Base-by-base conservation (phyloP, 2,329 filamentous ascomycete genomes). In the Xylariomycetidae sp. region DNA sequence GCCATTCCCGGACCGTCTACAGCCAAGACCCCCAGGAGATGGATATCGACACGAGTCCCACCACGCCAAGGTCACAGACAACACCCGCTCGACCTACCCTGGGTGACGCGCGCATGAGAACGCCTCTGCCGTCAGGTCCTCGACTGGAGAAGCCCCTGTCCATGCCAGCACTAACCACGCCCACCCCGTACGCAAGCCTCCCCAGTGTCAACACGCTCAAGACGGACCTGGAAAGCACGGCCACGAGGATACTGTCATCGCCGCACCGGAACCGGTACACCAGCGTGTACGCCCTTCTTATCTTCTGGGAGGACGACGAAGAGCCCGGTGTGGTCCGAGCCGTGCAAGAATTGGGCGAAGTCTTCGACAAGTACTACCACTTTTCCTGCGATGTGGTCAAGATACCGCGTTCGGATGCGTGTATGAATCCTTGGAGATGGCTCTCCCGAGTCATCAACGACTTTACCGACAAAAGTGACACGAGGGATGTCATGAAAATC, bases 401-500 rank as follows among this genome's bases (percentile, higher is more conserved):
- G 19, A 76, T 78, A 19, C 72, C 73, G 3, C 39, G 44, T 3
- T 61, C 61, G 2, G 69, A 70, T 29, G 61, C 57, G 36, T 64
- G 61, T 44, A 63, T 63, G 44, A 71, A 61, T 50, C 63, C 72
- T 4, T 72, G 64, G 60, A 62, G 70, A 38, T 76, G 71, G 72
- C 59, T 77, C 27, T 65, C 67, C 4, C 59, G 65, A 12, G 64
- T 63, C 28, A 63, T 76, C 17, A 67, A 64, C 37, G 62, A 68
- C 25, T 77, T 76, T 50, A 62, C 70, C 29, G 69, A 71, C 35
- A 64, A 68, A 17, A 61, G 63, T 24, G 71, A 77, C 40, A 64
- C 68, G 32, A 67, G 73, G 25, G 72, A 77, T 44, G 65, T 71
- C 14, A 51, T 78, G 35, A 77, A 77, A 47, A 67, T 78, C 35